Evolutionary conservation across 148 eudicot genomes (phyloP), one percentile per base, ranked within the genome.

Genomic region (Suaeda aralocaspica): DNA sequence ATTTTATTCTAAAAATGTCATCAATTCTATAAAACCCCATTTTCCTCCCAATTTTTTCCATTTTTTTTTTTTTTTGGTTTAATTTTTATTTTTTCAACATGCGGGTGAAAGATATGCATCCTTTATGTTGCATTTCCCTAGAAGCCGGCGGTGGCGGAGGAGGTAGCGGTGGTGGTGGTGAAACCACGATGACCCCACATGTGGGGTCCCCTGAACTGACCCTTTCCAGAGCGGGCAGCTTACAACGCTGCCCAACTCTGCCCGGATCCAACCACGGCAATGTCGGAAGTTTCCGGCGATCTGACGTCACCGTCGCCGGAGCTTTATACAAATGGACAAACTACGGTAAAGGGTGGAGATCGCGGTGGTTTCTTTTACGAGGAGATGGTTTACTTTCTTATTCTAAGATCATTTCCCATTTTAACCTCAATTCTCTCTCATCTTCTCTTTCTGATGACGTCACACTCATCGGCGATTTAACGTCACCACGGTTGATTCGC

Each of bases 291-390:
- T 59, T 64, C 60, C 69, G 70, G 81, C 85, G 83, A 84, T 82
- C 88, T 72, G 93, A 88, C 16, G 72, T 64, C 49, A 72, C 86
- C 29, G 89, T 84, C 33, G 89, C 89, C 8, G 97, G 94, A 25
- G 80, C 85, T n/a, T 76, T 91, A 2, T 82, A 79, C 64, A 91
- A 86, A 74, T 91, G 97, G 97, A 91, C 97, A 1, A 91, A 86
- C 68, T 91, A 86, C 74, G 81, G 91, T 10, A 91, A 88, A 51
- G 97, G 97, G 6, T 91, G 97, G 97, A 85, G 93, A 83, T 86
- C 97, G 22, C 68, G 97, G 60, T 91, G 93, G 97, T 91, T 91
- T 46, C 66, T 86, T 18, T 71, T 91, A n/a, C 83, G 85, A 0
- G 81, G 89, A 41, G 93, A 89, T 15, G 83, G 88, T 3, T 44